Percentiles rank a stretch among this genome's conserved stretches.
Conservation (phyloP, 352 stramenopile genomes). For the Phytophthora uliginosa region DNA sequence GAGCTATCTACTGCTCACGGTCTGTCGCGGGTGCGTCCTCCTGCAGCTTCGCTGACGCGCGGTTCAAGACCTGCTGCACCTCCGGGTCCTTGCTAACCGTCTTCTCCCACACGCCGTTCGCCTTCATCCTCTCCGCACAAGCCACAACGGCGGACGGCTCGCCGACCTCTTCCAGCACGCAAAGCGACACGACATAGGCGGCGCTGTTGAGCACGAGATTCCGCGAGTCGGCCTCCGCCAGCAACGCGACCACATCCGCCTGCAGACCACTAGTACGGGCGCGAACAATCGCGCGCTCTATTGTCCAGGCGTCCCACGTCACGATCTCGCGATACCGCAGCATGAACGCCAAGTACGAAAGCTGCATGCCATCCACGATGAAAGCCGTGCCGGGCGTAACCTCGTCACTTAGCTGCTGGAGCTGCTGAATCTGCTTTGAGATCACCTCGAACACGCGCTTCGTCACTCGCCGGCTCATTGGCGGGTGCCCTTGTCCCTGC, state of each 20-base stretch:
- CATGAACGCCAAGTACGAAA: conserved; percentile 70
- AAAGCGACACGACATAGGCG: conserved; percentile 60
- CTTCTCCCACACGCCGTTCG: conserved; percentile 35
- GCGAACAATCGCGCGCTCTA: conserved; percentile 62
- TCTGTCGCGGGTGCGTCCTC: not conserved
- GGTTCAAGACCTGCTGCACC: conserved; percentile 42
- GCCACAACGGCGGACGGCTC: conserved; percentile 39
- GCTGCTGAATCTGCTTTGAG: conserved; percentile 56
- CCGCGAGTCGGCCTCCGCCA: conserved; percentile 47
- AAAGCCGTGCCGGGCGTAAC: conserved; percentile 31
- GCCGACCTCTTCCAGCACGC: conserved; percentile 44
- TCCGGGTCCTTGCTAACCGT: conserved; percentile 48
- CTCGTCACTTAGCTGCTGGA: conserved; percentile 31
- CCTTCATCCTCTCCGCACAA: conserved; percentile 45
- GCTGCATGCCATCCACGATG: conserved; percentile 53
- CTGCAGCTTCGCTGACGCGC: conserved; percentile 25
- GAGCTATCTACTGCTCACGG: conserved; percentile 17
- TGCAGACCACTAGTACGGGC: conserved; percentile 53
- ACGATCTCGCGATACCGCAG: conserved; percentile 62
- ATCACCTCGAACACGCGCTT: conserved; percentile 73
- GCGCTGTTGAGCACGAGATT: conserved; percentile 49
- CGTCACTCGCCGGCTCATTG: conserved; percentile 57
- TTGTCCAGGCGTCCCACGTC: conserved; percentile 58
- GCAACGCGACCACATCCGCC: conserved; percentile 56
- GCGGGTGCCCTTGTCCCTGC: conserved; percentile 48